Percentiles rank a stretch among this genome's conserved stretches.
Conservation (phyloP, 257 asterid genomes). For the Nicotiana undulata region DNA sequence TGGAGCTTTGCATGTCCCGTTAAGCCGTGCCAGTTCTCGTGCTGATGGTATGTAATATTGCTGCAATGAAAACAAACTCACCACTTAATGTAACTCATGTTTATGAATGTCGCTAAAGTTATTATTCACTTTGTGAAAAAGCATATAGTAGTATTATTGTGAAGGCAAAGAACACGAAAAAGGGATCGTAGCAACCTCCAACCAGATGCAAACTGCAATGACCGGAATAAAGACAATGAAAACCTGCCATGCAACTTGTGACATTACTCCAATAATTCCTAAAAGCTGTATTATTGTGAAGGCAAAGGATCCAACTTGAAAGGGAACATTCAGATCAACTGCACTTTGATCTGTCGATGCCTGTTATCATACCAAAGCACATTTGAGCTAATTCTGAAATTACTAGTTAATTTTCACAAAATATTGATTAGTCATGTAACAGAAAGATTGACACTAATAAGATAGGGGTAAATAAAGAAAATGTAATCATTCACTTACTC, state of each 20-base stretch:
- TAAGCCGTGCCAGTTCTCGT: constrained; percentile 70
- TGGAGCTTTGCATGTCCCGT: constrained; percentile 89
- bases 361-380: constrained; percentile 28
- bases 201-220: constrained; percentile 56
- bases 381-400: background rate
- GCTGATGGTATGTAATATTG: constrained; percentile 81
- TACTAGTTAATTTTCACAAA: background rate
- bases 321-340: constrained; percentile 55
- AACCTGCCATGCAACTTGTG: constrained; percentile 85
- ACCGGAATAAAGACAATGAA: constrained; percentile 68
- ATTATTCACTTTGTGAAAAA: background rate
- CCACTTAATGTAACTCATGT: background rate
- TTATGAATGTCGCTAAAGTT: background rate
- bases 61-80: constrained; percentile 23
- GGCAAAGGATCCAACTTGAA: constrained; percentile 45
- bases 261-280: constrained; percentile 76
- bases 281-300: constrained; percentile 62
- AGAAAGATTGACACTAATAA: background rate
- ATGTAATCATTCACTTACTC: constrained; percentile 39
- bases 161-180: background rate
- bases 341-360: constrained; percentile 88
- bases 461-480: background rate
- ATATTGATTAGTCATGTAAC: background rate
- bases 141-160: background rate
- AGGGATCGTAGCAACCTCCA: constrained; percentile 43